These are phyloP conservation scores for Amylocarpus encephaloides DNA, from an alignment of 2,329 filamentous ascomycete genomes.

Conservation along the genomic window DNA sequence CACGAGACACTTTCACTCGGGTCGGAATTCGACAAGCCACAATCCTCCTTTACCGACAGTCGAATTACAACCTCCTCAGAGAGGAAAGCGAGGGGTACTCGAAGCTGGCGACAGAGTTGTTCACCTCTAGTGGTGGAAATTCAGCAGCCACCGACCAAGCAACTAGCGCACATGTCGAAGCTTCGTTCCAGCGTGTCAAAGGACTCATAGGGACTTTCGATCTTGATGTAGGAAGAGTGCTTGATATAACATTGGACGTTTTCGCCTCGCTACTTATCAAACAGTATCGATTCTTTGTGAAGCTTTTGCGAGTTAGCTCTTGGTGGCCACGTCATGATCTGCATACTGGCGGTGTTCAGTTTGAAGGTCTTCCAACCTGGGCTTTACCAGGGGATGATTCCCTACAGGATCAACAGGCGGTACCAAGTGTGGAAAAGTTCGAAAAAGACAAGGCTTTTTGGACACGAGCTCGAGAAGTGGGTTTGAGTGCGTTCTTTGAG, in stretches of 20 bases:
- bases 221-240: conserved; percentile 85
- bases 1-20: conserved; percentile 76
- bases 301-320: conserved; percentile 82
- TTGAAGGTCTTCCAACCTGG: conserved; percentile 75
- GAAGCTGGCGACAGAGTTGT: conserved; percentile 92
- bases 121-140: conserved; percentile 74
- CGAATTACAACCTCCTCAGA: conserved; percentile 90
- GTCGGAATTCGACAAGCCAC: conserved; percentile 86
- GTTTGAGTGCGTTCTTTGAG: conserved; percentile 83
- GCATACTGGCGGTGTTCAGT: conserved; percentile 37
- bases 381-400: conserved; percentile 63
- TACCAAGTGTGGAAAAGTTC: conserved; percentile 50
- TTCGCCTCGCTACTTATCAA: conserved; percentile 91
- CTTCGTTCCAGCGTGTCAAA: conserved; percentile 87
- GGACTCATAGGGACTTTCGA: conserved; percentile 95
- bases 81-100: conserved; percentile 97
- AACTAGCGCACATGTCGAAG: conserved; percentile 67
- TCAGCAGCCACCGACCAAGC: conserved; percentile 47
- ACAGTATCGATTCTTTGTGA: conserved; percentile 90
- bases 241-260: conserved; percentile 92
- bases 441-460: conserved; percentile 73
- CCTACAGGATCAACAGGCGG: conserved; percentile 61
- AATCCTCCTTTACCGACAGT: conserved; percentile 87
- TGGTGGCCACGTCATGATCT: conserved; percentile 81
- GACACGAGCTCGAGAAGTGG: conserved; percentile 67